Conservation (phyloP, 768 basidiomycete species). For the Calocybe gangraenosa region DNA sequence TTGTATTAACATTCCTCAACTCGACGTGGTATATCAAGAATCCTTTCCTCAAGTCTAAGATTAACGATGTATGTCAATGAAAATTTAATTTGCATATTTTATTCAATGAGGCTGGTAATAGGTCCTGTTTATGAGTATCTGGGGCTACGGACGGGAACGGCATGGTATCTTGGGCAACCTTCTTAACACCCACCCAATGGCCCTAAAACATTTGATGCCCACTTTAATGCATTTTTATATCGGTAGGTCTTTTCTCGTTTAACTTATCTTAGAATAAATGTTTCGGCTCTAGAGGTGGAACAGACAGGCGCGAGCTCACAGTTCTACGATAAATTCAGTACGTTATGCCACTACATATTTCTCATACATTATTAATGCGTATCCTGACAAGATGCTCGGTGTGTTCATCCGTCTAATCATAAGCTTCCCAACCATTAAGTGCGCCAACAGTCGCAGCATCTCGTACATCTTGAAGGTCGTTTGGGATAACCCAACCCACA, state of each 20-base stretch:
- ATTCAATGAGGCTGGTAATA: slow-evolving; percentile 24
- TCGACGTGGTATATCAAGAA: slow-evolving; percentile 99
- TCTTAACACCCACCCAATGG: slow-evolving; percentile 82
- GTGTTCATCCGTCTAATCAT: not conserved
- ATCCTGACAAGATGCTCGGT: slow-evolving; percentile 13
- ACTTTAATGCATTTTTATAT: slow-evolving; percentile 94
- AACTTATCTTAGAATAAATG: not conserved
- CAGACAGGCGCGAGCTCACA: slow-evolving; percentile 96
- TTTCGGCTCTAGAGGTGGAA: slow-evolving; percentile 73
- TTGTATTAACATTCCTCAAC: slow-evolving; percentile 85
- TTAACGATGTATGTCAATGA: slow-evolving; percentile 69
- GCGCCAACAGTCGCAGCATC: slow-evolving; percentile 70
- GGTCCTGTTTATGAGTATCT: slow-evolving; percentile 72
- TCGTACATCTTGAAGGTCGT: slow-evolving; percentile 83
- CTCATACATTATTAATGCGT: not conserved
- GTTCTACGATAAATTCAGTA: slow-evolving; percentile 98
- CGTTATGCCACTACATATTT: slow-evolving; percentile 25
- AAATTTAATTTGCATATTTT: not conserved
- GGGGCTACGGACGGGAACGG: slow-evolving; percentile 61
- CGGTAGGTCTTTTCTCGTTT: slow-evolving; percentile 43
- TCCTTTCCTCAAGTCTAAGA: slow-evolving; percentile 94
- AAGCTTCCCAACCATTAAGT: not conserved
- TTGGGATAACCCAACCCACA: slow-evolving; percentile 88
- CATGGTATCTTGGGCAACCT: slow-evolving; percentile 75
- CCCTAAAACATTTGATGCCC: slow-evolving; percentile 85